Evolutionary conservation across 2,329 filamentous ascomycete genomes (phyloP).

Genomic region (Monilinia polystroma): DNA sequence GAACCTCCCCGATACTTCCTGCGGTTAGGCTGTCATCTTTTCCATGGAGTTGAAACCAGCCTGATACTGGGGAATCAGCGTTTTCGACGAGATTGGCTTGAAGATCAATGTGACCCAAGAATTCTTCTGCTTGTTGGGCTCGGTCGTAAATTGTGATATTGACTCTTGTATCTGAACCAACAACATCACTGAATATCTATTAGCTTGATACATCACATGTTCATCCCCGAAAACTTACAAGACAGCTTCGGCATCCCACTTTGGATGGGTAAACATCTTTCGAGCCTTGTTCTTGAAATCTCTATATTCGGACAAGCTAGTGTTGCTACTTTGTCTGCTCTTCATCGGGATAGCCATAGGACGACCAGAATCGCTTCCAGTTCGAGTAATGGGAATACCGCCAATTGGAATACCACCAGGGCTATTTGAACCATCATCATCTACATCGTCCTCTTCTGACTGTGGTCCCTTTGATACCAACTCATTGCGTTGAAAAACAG

Average conservation of each 20-base stretch:
- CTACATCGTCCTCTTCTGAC: constrained; percentile 58
- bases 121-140: constrained; percentile 76
- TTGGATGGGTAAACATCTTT: constrained; percentile 72
- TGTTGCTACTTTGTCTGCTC: constrained; percentile 94
- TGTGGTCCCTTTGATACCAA: constrained; percentile 87
- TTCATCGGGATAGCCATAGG: constrained; percentile 93
- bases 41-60: constrained; percentile 81
- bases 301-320: constrained; percentile 68
- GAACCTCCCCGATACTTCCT: constrained; percentile 77
- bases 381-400: constrained; percentile 62
- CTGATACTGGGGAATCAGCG: constrained; percentile 69
- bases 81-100: constrained; percentile 65
- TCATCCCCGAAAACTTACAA: constrained; percentile 65
- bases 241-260: constrained; percentile 92
- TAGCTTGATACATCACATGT: constrained; percentile 26
- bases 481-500: constrained; percentile 94
- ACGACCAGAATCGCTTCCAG: constrained; percentile 77
- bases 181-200: constrained; percentile 69
- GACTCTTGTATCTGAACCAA: constrained; percentile 84
- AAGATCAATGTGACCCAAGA: constrained; percentile 86
- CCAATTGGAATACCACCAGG: constrained; percentile 46
- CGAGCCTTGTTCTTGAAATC: constrained; percentile 57
- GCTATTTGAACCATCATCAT: constrained; percentile 56
- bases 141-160: constrained; percentile 93
- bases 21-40: constrained; percentile 62